These are phyloP conservation scores for Echeveria elegans DNA, from an alignment of 164 flowering plant species.

Conservation along the genomic window DNA sequence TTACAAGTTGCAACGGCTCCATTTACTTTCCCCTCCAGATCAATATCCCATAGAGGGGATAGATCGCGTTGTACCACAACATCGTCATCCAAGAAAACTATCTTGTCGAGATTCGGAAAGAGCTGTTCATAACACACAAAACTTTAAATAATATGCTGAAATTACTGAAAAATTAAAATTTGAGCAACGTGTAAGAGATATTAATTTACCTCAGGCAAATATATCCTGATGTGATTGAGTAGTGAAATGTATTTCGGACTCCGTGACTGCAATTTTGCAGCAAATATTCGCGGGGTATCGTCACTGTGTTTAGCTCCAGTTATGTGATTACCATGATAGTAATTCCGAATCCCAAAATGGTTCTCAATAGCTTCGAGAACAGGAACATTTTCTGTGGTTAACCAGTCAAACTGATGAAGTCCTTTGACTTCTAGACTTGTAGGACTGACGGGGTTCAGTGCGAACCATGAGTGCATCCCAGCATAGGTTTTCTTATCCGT, in stretches of 20 bases:
- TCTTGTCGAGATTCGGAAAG: conserved; percentile 86
- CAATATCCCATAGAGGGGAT: conserved; percentile 85
- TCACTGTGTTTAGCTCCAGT: conserved; percentile 71
- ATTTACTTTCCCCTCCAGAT: conserved; percentile 83
- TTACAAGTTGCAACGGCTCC: conserved; percentile 97
- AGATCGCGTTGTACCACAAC: conserved; percentile 87
- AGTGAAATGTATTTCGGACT: conserved; percentile 97
- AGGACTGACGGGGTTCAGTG: conserved; percentile 69
- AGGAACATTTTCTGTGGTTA: conserved; percentile 91
- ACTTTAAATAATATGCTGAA: background rate
- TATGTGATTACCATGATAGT: conserved; percentile 88
- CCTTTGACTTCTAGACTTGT: conserved; percentile 93
- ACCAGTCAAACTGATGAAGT: conserved; percentile 95
- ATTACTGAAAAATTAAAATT: background rate
- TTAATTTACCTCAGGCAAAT: conserved; percentile 82
- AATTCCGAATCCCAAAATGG: conserved; percentile 56
- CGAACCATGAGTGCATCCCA: conserved; percentile 99
- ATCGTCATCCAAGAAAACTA: conserved; percentile 95
- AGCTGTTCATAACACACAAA: conserved; percentile 46
- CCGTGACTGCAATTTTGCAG: conserved; percentile 88
- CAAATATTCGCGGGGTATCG: conserved; percentile 62
- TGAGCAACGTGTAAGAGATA: background rate
- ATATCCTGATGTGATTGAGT: conserved; percentile 94
- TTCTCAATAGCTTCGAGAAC: conserved; percentile 95
- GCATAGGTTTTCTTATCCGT: conserved; percentile 99